These are phyloP conservation scores for Salvia splendens DNA, from an alignment of 257 asterid species.

Conservation along the genomic window DNA sequence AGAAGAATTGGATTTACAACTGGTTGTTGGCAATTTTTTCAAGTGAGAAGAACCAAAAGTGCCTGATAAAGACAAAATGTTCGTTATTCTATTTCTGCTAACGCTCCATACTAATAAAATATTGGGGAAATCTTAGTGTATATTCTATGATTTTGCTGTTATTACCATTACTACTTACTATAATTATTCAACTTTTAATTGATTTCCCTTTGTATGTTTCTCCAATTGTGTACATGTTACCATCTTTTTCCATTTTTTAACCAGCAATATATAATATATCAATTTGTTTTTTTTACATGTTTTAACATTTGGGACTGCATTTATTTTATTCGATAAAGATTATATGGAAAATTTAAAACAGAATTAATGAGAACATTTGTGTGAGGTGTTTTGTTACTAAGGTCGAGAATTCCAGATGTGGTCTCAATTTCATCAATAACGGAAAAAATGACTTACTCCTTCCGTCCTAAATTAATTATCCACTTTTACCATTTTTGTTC, in stretches of 20 bases:
- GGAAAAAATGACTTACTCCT: no score
- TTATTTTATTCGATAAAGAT: no score
- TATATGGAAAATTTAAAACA: neutral
- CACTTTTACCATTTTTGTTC: no score
- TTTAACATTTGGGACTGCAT: neutral
- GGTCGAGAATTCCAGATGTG: no score
- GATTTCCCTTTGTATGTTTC: neutral
- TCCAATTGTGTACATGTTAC: neutral
- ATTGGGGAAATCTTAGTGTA: constrained; percentile 22
- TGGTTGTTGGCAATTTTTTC: constrained; percentile 45
- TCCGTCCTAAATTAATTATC: no score
- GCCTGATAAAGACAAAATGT: constrained; percentile 16
- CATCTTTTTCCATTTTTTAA: neutral
- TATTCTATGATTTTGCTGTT: constrained; percentile 30
- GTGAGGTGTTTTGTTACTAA: no score
- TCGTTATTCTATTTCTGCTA: neutral
- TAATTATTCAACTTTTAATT: neutral
- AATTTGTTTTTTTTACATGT: neutral
- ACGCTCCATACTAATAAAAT: neutral
- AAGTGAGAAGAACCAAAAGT: constrained; percentile 39
- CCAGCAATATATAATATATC: neutral
- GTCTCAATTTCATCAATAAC: no score
- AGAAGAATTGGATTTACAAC: constrained; percentile 36
- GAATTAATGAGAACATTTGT: neutral
- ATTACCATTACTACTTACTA: neutral